Percentiles rank a stretch among this genome's conserved stretches.
Conservation (phyloP, 2,329 filamentous ascomycete species). For the Aaosphaeria pasadenensis region DNA sequence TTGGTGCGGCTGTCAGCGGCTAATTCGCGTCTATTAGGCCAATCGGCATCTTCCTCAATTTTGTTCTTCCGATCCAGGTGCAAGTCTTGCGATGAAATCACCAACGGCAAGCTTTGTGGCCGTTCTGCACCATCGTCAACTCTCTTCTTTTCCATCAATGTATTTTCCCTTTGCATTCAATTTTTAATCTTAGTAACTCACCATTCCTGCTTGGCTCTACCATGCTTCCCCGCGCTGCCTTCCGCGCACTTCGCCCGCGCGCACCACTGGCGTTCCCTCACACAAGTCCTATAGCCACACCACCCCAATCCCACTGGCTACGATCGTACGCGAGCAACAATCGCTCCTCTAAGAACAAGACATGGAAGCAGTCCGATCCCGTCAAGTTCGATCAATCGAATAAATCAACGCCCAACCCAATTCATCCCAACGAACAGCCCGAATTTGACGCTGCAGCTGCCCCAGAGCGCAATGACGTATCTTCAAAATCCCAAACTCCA, state of each 20-base stretch:
- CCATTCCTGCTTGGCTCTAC: conserved; percentile 3
- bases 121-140: neutral
- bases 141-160: conserved; percentile 11
- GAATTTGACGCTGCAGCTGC: conserved; percentile 29
- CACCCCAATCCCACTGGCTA: conserved; percentile 9
- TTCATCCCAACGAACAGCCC: conserved; percentile 31
- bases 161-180: conserved; percentile 5
- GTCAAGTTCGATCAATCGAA: conserved; percentile 35
- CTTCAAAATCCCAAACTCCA: conserved; percentile 32
- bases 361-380: conserved; percentile 40
- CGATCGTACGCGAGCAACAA: conserved; percentile 19
- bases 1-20: no score
- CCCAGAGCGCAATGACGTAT: conserved; percentile 31
- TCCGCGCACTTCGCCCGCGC: conserved; percentile 29
- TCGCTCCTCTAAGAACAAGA: conserved; percentile 22
- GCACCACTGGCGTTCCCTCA: conserved; percentile 22
- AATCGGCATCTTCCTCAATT: neutral
- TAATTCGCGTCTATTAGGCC: no score
- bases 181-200: conserved; percentile 16
- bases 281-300: conserved; percentile 22
- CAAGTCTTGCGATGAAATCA: neutral
- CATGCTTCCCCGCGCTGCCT: conserved; percentile 36
- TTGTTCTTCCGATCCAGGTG: neutral
- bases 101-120: neutral
- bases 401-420: conserved; percentile 20